Base-by-base conservation (phyloP, 345 rosid genomes). In the Raphanus raphanistrum region DNA sequence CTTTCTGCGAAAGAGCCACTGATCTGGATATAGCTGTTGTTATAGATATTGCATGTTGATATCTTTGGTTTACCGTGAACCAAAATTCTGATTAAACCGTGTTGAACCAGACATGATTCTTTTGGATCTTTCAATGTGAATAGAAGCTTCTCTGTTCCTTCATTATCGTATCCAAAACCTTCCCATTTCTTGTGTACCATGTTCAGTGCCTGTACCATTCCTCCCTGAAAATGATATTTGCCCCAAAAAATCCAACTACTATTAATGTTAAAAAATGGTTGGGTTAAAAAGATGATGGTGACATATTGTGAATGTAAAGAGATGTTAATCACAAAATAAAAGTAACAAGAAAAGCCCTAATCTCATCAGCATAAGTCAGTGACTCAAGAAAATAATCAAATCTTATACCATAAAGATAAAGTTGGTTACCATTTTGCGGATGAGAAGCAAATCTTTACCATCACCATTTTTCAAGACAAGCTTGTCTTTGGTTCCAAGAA, bases 171-270 rank as follows among this genome's bases (percentile, higher is more conserved):
- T 25, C 76, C 74, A 81, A 88, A 92, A 31, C 92, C 90, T 71
- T 86, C 90, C 97, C 97, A 91, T 74, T 82, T 89, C 84, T 76
- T 89, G 55, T 89, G 76, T 16, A 90, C 74, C 77, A 90, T 77
- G 82, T 90, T 84, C 64, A 92, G 68, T 52, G 94, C 98, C 76
- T 92, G 82, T 43, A 92, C 83, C 57, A 88, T 71, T 48, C 97
- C 97, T 82, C 86, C 88, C 88, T 87, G 82, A 2, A n/a, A 43
- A 59, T 59, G 7, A 58, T 59, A 59, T 21, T 31, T 8, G 8
- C 21, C 48, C 10, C 32, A 32, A 11, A 55, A 38, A 68, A 15
- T 54, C 43, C 48, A 55, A 31, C 50, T 0, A 38, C 21, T 21
- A 21, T 21, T 38, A 35, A 48, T 5, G 9, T 5, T 31, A 28